Evolutionary conservation across 192 early-diverging fungal genomes (phyloP).

Genomic region (Coemansia umbellata): DNA sequence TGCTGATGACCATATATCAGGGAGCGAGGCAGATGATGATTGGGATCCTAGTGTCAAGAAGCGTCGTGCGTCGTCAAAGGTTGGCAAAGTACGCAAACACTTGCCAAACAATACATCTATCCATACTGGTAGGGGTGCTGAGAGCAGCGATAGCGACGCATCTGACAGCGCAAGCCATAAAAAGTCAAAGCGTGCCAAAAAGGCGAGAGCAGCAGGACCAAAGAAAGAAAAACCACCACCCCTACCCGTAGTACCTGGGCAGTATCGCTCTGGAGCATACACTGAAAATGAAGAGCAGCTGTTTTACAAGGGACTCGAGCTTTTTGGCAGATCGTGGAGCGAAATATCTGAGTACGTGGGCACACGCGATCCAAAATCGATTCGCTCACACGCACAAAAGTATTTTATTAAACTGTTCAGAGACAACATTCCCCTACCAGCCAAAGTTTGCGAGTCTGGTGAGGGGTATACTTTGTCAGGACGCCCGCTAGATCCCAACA

Average conservation of each 20-base stretch:
- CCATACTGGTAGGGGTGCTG: constrained; percentile 1
- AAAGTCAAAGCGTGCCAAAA: constrained; percentile 11
- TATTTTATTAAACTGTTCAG: constrained; percentile 88
- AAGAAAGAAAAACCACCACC: constrained; percentile 26
- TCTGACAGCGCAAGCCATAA: neutral
- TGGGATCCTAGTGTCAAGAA: constrained; percentile 46
- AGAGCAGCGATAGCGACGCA: constrained; percentile 16
- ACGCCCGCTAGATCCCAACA: constrained; percentile 83
- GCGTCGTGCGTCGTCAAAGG: constrained; percentile 26
- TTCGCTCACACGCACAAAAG: constrained; percentile 88
- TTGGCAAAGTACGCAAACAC: constrained; percentile 22
- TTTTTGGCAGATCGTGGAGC: constrained; percentile 80
- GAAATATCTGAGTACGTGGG: constrained; percentile 69
- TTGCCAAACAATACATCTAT: neutral
- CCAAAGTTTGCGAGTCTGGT: constrained; percentile 69
- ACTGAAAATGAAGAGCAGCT: constrained; percentile 67
- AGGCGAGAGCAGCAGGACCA: constrained; percentile 2
- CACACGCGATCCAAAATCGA: constrained; percentile 78
- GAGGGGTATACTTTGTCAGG: constrained; percentile 79
- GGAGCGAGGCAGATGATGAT: constrained; percentile 44
- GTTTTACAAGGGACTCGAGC: constrained; percentile 75
- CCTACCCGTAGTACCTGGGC: constrained; percentile 43
- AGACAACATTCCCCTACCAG: constrained; percentile 76
- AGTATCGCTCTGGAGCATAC: constrained; percentile 66
- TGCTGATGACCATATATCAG: constrained; percentile 46